These are phyloP conservation scores for Rhizophora apiculata DNA, from an alignment of 345 rosid genomes.

Conservation along the genomic window DNA sequence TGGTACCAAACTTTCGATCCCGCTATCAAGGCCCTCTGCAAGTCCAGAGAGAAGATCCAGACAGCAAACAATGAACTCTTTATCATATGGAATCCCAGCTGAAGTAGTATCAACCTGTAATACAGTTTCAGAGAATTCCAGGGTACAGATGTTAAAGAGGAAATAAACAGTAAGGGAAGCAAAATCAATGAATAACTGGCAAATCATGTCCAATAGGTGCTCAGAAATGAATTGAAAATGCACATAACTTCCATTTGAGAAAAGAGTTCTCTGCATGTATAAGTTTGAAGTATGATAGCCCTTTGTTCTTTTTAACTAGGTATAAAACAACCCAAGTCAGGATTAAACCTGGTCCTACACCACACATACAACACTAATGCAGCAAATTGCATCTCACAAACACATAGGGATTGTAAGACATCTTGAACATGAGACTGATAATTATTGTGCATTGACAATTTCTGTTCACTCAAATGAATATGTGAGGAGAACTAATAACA, in stretches of 20 bases:
- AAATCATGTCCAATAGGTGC: background rate
- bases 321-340: too few relatives aligned
- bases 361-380: background rate
- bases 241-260: background rate
- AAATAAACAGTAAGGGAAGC: background rate
- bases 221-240: background rate
- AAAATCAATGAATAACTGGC: background rate
- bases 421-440: background rate
- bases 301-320: too few relatives aligned
- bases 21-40: slow-evolving; percentile 86
- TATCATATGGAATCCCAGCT: slow-evolving; percentile 78
- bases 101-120: slow-evolving; percentile 73
- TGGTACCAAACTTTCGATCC: slow-evolving; percentile 89
- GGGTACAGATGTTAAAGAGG: background rate
- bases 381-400: background rate
- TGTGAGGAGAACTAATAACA: too few relatives aligned
- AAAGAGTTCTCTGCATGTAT: too few relatives aligned
- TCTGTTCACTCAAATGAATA: too few relatives aligned
- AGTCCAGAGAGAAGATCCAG: slow-evolving; percentile 97
- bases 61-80: slow-evolving; percentile 84
- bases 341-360: background rate
- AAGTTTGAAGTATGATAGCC: too few relatives aligned
- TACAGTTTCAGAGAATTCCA: slow-evolving; percentile 4
- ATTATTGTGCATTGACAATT: too few relatives aligned
- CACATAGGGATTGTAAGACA: background rate